Percentiles rank a stretch among this genome's conserved stretches.
Evolutionary conservation across 1,139 yeast species (phyloP).

Genomic region (Arxiozyma telluris): DNA sequence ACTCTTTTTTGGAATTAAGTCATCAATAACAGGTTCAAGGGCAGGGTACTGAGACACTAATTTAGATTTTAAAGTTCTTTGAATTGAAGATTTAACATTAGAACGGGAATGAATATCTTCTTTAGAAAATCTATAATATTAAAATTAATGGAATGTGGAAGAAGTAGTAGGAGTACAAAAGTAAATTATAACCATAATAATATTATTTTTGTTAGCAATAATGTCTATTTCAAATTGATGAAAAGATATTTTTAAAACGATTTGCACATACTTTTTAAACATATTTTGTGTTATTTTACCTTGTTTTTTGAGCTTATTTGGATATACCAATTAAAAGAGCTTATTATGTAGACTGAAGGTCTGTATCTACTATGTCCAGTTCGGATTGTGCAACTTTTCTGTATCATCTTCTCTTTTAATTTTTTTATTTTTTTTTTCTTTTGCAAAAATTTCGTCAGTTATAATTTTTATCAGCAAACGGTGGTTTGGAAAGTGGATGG

Average conservation of each 20-base stretch:
- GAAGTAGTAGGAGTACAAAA: constrained; percentile 36
- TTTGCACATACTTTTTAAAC: constrained; percentile 13
- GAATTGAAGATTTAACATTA: constrained; percentile 86
- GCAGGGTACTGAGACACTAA: constrained; percentile 64
- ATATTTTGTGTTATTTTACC: not conserved
- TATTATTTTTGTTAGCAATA: not conserved
- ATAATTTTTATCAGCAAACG: not conserved
- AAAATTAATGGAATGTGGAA: constrained; percentile 10
- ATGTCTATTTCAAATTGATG: too few species aligned
- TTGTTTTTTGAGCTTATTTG: not conserved
- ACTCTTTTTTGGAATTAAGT: constrained; percentile 83
- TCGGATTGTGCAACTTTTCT: not conserved
- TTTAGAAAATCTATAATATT: constrained; percentile 50
- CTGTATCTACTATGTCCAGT: too few species aligned
- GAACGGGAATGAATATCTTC: constrained; percentile 88
- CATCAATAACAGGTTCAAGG: constrained; percentile 69
- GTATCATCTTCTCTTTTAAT: not conserved
- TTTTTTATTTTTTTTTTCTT: not conserved
- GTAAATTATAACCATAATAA: not conserved
- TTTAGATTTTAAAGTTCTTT: constrained; percentile 69
- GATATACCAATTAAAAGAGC: not conserved
- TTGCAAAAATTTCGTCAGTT: not conserved
- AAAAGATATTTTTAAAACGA: too few species aligned
- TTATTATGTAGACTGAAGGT: too few species aligned
- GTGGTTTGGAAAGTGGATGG: not conserved